phyloP scores from a whole-genome alignment of 1,284 basidiomycete genomes.

The Ceratobasidium sp. region DNA sequence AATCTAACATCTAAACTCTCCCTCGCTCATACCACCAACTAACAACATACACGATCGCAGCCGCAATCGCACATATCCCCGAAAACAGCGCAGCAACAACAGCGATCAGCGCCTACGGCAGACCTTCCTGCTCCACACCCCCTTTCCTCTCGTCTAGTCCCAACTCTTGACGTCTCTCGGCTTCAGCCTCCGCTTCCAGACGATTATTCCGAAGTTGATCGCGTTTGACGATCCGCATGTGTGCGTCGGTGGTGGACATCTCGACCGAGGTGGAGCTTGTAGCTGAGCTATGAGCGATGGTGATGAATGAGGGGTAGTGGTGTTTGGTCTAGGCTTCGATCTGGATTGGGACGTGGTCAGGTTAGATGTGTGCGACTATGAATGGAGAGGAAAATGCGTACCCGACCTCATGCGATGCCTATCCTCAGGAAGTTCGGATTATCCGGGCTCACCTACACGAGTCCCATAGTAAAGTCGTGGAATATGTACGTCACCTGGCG shows the following conservation, averaged over 20 bases:
- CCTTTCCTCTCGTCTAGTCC: slow-evolving; percentile 13
- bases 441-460: slow-evolving; percentile 79
- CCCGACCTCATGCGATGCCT: slow-evolving; percentile 84
- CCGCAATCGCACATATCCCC: slow-evolving; percentile 54
- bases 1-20: background rate
- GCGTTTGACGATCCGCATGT: slow-evolving; percentile 64
- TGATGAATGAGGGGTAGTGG: slow-evolving; percentile 88
- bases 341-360: slow-evolving; percentile 52
- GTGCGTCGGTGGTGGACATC: slow-evolving; percentile 68
- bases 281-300: slow-evolving; percentile 59
- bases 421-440: slow-evolving; percentile 91
- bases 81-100: slow-evolving; percentile 61
- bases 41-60: slow-evolving; percentile 17
- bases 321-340: slow-evolving; percentile 93
- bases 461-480: slow-evolving; percentile 86
- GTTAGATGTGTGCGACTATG: no score
- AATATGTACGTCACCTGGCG: slow-evolving; percentile 93
- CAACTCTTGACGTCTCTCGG: slow-evolving; percentile 51
- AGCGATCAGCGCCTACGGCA: slow-evolving; percentile 58
- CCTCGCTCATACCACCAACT: background rate
- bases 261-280: slow-evolving; percentile 56
- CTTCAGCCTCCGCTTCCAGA: slow-evolving; percentile 64
- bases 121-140: slow-evolving; percentile 50
- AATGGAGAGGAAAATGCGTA: slow-evolving; percentile 53
- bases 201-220: slow-evolving; percentile 60